phyloP scores from a whole-genome alignment of 225 moss, liverwort and hornwort genomes.

The Straminergon stramineum region DNA sequence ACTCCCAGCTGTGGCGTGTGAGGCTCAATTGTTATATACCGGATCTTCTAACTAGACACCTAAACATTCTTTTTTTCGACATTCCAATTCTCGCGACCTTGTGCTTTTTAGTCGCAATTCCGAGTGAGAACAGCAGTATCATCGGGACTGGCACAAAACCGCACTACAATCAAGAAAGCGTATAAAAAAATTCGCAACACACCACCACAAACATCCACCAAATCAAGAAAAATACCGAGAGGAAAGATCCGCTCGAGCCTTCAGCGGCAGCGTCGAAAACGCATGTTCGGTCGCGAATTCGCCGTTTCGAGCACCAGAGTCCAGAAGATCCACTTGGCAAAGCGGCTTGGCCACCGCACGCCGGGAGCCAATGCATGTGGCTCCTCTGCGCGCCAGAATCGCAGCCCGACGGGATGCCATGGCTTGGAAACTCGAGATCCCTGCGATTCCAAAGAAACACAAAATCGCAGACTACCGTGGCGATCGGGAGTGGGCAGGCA shows the following conservation, averaged over 20 bases:
- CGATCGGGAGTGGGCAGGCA: not conserved
- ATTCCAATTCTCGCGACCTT: not conserved
- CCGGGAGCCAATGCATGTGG: conserved; percentile 12
- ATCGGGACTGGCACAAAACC: not conserved
- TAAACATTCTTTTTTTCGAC: not conserved
- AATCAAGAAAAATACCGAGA: not conserved
- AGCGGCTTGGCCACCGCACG: not conserved
- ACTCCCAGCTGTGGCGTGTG: not conserved
- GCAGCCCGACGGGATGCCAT: conserved; percentile 57
- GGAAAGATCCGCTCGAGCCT: not conserved
- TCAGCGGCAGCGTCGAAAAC: conserved; percentile 5
- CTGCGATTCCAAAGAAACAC: not conserved
- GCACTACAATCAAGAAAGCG: not conserved
- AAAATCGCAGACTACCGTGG: not conserved
- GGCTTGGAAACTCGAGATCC: not conserved
- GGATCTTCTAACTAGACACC: not conserved
- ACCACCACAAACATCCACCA: not conserved
- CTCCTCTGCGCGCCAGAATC: conserved; percentile 41
- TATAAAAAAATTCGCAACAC: not conserved
- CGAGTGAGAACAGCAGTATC: not conserved
- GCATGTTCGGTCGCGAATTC: conserved; percentile 4
- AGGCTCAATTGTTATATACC: no score
- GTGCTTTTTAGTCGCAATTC: not conserved
- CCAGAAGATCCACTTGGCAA: conserved; percentile 4
- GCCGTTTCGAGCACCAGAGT: not conserved